Evolutionary conservation across 768 basidiomycete genomes (phyloP), one percentile per base, ranked within the genome.

Genomic region (Termitomyces sp.): DNA sequence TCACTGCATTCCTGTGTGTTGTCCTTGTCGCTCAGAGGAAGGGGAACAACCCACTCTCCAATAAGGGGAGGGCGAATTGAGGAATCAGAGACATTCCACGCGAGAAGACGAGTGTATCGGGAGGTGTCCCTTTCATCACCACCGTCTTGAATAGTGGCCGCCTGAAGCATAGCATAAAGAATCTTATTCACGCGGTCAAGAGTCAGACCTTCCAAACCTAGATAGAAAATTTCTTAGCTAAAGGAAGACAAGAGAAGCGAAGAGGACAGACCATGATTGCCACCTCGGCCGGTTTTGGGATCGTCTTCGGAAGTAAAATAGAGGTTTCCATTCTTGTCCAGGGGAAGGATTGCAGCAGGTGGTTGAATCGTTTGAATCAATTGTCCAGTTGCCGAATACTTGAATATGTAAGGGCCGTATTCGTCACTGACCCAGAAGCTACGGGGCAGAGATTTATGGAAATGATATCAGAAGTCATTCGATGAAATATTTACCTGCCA

Each of bases 401-500:
- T 76, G 68, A 87, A 85, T 60, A 88, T 82, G 63, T 84, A 84
- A 3, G 84, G 84, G 1, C 85, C 87, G 61, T 88, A 88, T 70
- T 88, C 87, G 65, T 88, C 87, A 62, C 82, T 83, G 32, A 82
- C 74, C 85, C 83, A 87, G 69, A 78, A 84, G 0, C 83, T 85
- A 57, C 4, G 20, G n/a, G 43, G 14, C 9, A 26, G 14, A 13
- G 5, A 26, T 44, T 22, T 24, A 43, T 34, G 33, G 26, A 37
- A 16, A 30, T 26, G 13, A 30, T 34, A 10, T 27, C 13, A 39
- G 10, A 37, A 32, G 13, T 9, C 2, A 16, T 32, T 50, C 26
- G 22, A 22, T 10, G 22, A 10, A 3, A 43, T 2, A 69, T 80
- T 54, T 57, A 84, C 82, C 78, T 80, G 62, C 86, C 86, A 61